Evolutionary conservation across 2,329 filamentous ascomycete species (phyloP).

Genomic region (Sporothrix pseudoabietina): DNA sequence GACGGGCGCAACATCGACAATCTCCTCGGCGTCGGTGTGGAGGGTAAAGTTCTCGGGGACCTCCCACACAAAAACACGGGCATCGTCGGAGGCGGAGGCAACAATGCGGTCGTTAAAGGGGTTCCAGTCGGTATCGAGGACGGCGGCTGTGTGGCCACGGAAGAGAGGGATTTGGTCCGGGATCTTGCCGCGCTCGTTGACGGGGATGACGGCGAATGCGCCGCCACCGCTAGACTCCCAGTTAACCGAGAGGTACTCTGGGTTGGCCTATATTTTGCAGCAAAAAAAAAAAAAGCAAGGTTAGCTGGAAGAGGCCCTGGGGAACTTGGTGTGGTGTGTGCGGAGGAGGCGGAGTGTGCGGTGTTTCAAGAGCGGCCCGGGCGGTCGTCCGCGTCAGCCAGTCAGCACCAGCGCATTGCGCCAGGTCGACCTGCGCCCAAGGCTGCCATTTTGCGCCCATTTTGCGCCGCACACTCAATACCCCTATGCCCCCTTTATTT

Average conservation of each 20-base stretch:
- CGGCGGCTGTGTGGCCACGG: constrained; percentile 90
- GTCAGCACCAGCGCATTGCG: constrained; percentile 15
- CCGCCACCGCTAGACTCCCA: constrained; percentile 97
- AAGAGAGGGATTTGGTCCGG: constrained; percentile 94
- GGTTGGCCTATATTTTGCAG: constrained; percentile 70
- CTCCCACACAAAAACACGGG: constrained; percentile 95
- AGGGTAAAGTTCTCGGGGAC: constrained; percentile 87
- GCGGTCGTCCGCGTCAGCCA: constrained; percentile 9
- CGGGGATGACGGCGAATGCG: constrained; percentile 92
- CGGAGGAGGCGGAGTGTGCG: not conserved
- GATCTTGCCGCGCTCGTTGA: constrained; percentile 84
- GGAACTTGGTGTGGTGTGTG: not conserved
- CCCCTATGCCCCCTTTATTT: not conserved
- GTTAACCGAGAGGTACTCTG: constrained; percentile 94
- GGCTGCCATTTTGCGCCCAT: not conserved
- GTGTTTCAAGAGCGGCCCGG: not conserved
- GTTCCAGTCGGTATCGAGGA: constrained; percentile 98
- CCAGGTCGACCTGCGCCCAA: not conserved
- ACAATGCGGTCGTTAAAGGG: constrained; percentile 94
- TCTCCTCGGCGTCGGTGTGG: constrained; percentile 80
- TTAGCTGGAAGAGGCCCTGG: not conserved
- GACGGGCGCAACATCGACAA: constrained; percentile 76
- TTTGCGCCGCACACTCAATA: not conserved
- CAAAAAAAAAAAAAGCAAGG: not conserved
- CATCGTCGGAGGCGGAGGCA: constrained; percentile 93